Percentiles rank a stretch among this genome's conserved stretches.
These are phyloP conservation scores for Rhodotorula glutinis DNA, from an alignment of 1,284 basidiomycete genomes.

Conservation along the genomic window DNA sequence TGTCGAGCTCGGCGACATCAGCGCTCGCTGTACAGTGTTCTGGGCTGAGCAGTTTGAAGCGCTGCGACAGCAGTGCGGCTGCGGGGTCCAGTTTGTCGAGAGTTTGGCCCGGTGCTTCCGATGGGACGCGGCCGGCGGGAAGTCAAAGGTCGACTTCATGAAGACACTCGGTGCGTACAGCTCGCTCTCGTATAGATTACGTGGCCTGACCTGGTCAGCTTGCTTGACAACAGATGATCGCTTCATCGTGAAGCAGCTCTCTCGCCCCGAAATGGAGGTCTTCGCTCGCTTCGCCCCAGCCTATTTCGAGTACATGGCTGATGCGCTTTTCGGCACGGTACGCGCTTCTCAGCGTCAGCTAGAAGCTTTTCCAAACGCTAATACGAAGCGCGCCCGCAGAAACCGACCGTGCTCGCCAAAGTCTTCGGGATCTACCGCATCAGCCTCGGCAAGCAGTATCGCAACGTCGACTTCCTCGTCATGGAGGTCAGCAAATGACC, in stretches of 20 bases:
- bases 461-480: slow-evolving; percentile 85
- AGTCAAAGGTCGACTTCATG: slow-evolving; percentile 92
- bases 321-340: slow-evolving; percentile 53
- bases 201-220: too few relatives aligned
- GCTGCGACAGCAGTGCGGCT: slow-evolving; percentile 84
- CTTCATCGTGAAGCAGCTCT: slow-evolving; percentile 96
- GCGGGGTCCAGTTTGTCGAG: slow-evolving; percentile 88
- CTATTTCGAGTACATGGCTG: slow-evolving; percentile 96
- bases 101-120: slow-evolving; percentile 90
- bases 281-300: slow-evolving; percentile 96
- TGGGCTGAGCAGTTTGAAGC: slow-evolving; percentile 98
- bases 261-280: slow-evolving; percentile 83
- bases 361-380: too few relatives aligned
- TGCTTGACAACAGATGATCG: slow-evolving; percentile 75
- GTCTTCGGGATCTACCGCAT: slow-evolving; percentile 97
- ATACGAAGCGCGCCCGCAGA: slow-evolving; percentile 53
- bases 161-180: slow-evolving; percentile 76
- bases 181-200: background rate
- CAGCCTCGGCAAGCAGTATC: slow-evolving; percentile 78
- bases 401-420: slow-evolving; percentile 91
- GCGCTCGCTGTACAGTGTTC: slow-evolving; percentile 92
- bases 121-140: slow-evolving; percentile 94
- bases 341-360: background rate
- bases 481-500: slow-evolving; percentile 67
- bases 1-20: slow-evolving; percentile 23